Evolutionary conservation across 805 yeast genomes (phyloP).

Genomic region (Ogataea ramenticola): DNA sequence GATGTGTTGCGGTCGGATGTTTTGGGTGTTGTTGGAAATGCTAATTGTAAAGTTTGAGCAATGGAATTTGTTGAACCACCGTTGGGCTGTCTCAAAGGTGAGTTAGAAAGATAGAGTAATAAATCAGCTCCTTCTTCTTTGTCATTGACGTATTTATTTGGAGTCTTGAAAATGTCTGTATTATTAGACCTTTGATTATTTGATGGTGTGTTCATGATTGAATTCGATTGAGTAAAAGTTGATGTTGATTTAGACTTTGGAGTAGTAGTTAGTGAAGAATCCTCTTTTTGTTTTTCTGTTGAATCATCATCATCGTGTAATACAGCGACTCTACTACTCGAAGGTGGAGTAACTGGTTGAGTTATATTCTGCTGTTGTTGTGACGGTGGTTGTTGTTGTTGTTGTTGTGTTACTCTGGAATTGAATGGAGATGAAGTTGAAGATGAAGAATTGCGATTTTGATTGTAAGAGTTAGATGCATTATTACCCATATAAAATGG

Average conservation of each 20-base stretch:
- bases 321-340: slow-evolving; percentile 8
- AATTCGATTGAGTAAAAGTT: background rate
- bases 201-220: background rate
- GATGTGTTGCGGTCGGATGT: slow-evolving; percentile 12
- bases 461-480: background rate
- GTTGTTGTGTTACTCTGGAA: background rate
- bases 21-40: slow-evolving; percentile 24
- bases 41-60: slow-evolving; percentile 3
- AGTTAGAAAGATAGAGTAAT: slow-evolving; percentile 73
- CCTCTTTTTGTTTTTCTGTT: slow-evolving; percentile 4
- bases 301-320: slow-evolving; percentile 11
- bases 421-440: background rate
- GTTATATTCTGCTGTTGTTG: background rate
- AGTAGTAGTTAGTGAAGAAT: background rate
- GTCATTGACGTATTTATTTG: slow-evolving; percentile 18
- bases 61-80: slow-evolving; percentile 1
- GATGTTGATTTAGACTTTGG: background rate
- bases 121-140: slow-evolving; percentile 71
- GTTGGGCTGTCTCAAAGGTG: slow-evolving; percentile 42
- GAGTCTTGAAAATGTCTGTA: slow-evolving; percentile 21
- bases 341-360: slow-evolving; percentile 21
- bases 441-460: background rate
- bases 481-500: slow-evolving; percentile 5
- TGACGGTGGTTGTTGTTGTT: background rate
- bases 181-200: background rate